phyloP scores from a whole-genome alignment of 768 basidiomycete genomes.

The Lactarius evosmus region DNA sequence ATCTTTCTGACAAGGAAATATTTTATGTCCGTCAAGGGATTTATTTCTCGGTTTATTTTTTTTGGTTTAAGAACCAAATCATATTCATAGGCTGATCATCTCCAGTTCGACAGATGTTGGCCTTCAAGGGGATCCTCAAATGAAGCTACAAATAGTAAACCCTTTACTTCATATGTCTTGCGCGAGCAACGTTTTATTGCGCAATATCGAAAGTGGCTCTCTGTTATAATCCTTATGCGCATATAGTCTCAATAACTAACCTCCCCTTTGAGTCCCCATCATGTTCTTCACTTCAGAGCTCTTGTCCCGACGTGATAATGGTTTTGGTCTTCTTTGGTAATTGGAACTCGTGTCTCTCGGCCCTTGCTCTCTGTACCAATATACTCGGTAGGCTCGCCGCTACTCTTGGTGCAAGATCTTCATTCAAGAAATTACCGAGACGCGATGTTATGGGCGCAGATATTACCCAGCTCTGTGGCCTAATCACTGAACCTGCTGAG shows the following conservation, averaged over 20 bases:
- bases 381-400: constrained; percentile 70
- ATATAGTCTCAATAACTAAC: background rate
- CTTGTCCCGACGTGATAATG: constrained; percentile 76
- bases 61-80: background rate
- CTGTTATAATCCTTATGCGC: constrained; percentile 6
- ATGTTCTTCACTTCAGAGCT: constrained; percentile 92
- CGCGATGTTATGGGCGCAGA: constrained; percentile 83
- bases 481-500: constrained; percentile 80
- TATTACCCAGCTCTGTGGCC: constrained; percentile 72
- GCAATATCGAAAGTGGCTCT: constrained; percentile 4
- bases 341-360: constrained; percentile 3
- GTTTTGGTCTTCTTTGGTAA: constrained; percentile 87
- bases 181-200: background rate
- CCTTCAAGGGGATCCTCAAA: background rate
- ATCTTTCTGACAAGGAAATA: background rate
- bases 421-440: constrained; percentile 78
- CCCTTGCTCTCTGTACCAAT: constrained; percentile 2
- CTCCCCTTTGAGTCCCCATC: background rate
- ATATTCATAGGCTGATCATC: background rate
- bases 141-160: background rate
- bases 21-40: too few species aligned
- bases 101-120: background rate
- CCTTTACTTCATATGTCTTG: background rate
- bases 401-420: constrained; percentile 84
- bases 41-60: background rate